Conservation (phyloP, 257 asterid genomes). For the Anisodus tanguticus region DNA sequence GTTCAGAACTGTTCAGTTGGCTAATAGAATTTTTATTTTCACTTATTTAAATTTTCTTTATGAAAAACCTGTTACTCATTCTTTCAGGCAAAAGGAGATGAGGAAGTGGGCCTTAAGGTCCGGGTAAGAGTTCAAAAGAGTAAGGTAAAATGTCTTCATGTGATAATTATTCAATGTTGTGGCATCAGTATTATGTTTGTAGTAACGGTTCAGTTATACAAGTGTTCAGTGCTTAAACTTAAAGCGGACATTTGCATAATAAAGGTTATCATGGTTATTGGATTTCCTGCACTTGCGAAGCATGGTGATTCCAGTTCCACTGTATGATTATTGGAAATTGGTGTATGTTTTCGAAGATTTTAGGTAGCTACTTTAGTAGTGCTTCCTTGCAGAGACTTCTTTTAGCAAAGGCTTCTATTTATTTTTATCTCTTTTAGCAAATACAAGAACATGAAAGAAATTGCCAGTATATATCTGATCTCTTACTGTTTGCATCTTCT, state of each 20-base stretch:
- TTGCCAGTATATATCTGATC: neutral
- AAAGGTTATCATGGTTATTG: constrained; percentile 2
- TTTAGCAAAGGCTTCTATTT: constrained; percentile 2
- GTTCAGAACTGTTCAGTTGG: constrained; percentile 39
- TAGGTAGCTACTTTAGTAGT: neutral
- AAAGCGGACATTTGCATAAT: constrained; percentile 22
- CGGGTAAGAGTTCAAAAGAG: constrained; percentile 99
- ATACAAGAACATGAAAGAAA: constrained; percentile 26
- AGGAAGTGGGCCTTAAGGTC: constrained; percentile 88
- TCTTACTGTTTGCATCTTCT: constrained; percentile 24
- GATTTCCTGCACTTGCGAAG: neutral
- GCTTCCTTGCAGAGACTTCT: neutral
- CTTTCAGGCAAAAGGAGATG: constrained; percentile 86
- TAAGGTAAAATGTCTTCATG: constrained; percentile 54
- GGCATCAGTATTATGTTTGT: constrained; percentile 18
- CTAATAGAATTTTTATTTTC: constrained; percentile 10
- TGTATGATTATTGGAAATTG: neutral
- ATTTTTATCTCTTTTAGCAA: constrained; percentile 26
- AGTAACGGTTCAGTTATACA: neutral
- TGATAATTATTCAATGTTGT: constrained; percentile 12
- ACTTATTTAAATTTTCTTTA: constrained; percentile 14
- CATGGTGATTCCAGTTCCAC: neutral
- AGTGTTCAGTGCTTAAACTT: constrained; percentile 6
- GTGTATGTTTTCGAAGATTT: neutral
- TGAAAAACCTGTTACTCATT: constrained; percentile 29